Conservation (phyloP, 2,329 filamentous ascomycete species). For the Aspergillus hiratsukae region DNA sequence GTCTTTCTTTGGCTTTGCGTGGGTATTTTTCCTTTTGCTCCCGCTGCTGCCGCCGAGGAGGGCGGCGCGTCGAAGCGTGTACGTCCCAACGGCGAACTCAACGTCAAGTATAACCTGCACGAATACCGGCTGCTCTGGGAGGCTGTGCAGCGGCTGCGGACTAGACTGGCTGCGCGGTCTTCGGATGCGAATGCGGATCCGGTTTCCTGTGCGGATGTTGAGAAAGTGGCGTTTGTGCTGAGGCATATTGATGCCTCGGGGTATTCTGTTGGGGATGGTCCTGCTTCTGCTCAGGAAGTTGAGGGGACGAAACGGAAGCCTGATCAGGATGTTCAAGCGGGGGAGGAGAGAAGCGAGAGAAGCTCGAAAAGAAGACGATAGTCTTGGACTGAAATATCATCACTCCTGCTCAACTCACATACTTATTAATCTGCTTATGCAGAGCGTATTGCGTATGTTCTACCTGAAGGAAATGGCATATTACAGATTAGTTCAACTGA, state of each 20-base stretch:
- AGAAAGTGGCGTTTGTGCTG: constrained; percentile 37
- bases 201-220: constrained; percentile 30
- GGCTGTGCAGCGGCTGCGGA: constrained; percentile 18
- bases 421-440: not conserved
- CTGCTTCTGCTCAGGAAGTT: not conserved
- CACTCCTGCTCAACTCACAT: no score
- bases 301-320: not conserved
- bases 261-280: constrained; percentile 3
- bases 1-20: constrained; percentile 37
- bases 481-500: not conserved
- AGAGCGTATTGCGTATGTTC: not conserved
- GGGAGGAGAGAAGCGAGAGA: not conserved
- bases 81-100: constrained; percentile 24
- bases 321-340: not conserved
- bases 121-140: constrained; percentile 37
- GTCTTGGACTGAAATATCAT: no score
- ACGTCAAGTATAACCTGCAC: constrained; percentile 38
- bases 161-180: constrained; percentile 13
- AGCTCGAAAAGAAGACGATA: not conserved
- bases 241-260: constrained; percentile 29
- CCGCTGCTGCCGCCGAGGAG: not conserved
- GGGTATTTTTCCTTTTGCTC: constrained; percentile 14
- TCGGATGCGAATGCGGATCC: not conserved
- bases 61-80: constrained; percentile 9
- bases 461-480: not conserved